phyloP scores from a whole-genome alignment of 352 stramenopile species.

The Phytophthora constricta region DNA sequence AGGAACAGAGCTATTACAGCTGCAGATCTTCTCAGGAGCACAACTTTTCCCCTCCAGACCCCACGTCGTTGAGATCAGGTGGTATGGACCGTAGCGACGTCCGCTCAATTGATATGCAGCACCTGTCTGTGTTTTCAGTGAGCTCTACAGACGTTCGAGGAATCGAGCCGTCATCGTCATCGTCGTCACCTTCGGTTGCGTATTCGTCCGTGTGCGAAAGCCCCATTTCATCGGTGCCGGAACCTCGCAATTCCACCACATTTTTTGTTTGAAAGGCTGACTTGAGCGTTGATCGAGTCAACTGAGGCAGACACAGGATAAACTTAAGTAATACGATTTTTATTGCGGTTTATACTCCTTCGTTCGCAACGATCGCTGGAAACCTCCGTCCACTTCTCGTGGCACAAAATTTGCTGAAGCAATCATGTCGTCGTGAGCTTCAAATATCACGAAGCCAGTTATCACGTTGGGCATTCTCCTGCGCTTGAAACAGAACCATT shows the following conservation, averaged over 20 bases:
- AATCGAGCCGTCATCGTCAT: slow-evolving; percentile 48
- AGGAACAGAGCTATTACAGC: slow-evolving; percentile 27
- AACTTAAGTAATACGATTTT: no score
- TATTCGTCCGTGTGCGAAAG: slow-evolving; percentile 75
- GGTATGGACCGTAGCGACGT: slow-evolving; percentile 21
- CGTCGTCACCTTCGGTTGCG: slow-evolving; percentile 56
- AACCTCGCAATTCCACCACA: slow-evolving; percentile 49
- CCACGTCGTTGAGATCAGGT: slow-evolving; percentile 25
- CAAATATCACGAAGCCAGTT: no score
- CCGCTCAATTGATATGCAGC: slow-evolving; percentile 43
- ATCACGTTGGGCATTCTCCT: no score
- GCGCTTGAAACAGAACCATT: no score
- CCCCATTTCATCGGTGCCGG: slow-evolving; percentile 34
- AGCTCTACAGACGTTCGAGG: slow-evolving; percentile 44
- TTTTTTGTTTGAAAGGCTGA: slow-evolving; percentile 71
- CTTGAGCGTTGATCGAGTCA: no score
- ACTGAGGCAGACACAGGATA: no score
- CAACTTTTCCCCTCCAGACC: slow-evolving; percentile 24
- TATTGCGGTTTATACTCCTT: no score
- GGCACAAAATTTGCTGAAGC: no score
- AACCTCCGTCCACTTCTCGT: no score
- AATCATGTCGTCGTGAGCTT: no score
- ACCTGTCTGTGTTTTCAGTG: slow-evolving; percentile 54
- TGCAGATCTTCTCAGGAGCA: slow-evolving; percentile 25
- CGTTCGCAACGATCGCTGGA: no score